phyloP scores from a whole-genome alignment of 2,329 filamentous ascomycete species.

The Thielaviopsis populi region DNA sequence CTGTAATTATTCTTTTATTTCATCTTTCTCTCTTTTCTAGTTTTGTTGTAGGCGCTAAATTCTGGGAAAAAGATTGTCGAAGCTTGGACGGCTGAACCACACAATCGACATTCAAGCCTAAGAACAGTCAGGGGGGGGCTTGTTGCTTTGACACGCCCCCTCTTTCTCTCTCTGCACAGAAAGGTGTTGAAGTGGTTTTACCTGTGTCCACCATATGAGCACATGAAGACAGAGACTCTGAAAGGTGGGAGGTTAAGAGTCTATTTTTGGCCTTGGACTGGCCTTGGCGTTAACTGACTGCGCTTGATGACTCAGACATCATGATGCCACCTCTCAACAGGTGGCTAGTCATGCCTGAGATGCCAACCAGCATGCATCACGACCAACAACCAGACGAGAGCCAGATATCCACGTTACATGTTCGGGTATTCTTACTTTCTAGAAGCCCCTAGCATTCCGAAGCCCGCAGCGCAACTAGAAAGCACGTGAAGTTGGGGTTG shows the following conservation, averaged over 20 bases:
- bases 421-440: background rate
- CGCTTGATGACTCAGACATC: background rate
- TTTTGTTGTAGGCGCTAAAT: background rate
- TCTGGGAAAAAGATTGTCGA: background rate
- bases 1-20: background rate
- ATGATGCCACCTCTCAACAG: background rate
- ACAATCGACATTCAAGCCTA: background rate
- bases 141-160: background rate
- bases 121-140: background rate
- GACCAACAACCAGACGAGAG: background rate
- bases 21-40: background rate
- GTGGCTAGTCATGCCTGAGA: background rate
- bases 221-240: background rate
- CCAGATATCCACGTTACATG: too few species aligned
- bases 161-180: background rate
- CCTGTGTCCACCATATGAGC: background rate
- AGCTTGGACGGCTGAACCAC: background rate
- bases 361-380: background rate
- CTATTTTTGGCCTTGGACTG: background rate
- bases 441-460: background rate
- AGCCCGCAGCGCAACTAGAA: background rate
- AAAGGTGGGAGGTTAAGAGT: background rate
- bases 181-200: background rate
- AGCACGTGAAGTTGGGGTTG: background rate
- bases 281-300: background rate